Evolutionary conservation across 2,329 filamentous ascomycete species (phyloP), one percentile per base, ranked within the genome.

Genomic region (Penicillium hesseltinei): DNA sequence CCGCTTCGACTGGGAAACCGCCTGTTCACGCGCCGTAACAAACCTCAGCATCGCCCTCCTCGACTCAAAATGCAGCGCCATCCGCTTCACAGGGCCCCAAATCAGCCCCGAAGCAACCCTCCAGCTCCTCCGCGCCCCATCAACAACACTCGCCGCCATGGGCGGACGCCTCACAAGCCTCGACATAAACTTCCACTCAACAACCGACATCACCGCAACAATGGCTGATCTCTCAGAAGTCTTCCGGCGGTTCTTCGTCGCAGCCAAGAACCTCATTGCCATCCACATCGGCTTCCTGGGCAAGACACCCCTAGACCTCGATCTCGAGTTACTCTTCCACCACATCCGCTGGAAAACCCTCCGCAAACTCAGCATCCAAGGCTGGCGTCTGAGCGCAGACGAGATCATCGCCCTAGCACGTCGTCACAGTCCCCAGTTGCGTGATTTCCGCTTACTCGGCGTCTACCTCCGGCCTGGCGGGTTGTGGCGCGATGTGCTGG

Each of bases 241-340:
- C 9, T 88, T 88, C 61, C 77, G 78, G 43, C 78, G 77, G 5
- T 78, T 88, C 25, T 87, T 89, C 64, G 75, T 71, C 3, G 79
- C 82, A 10, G 84, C 86, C 5, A 80, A 78, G 51, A 85, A 85
- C 57, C 81, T 89, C 65, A 80, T 83, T 57, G 81, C 84, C 21
- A 75, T 89, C 19, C 85, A 89, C 64, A 78, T 89, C 35, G 85
- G 86, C 4, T 89, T 88, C 62, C 83, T 84, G 0, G 80, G 81
- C 7, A 78, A 82, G 55, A 69, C 77, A 19, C 85, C 85, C 0
- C 72, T 88, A 2, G 80, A 79, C 23, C 69, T 88, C 21, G 77
- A 78, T 5, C 77, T 89, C 2, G 83, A 87, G 58, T 78, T 81
- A 6, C 77, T 89, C 25, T 88, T 89, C 66, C 85, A 88, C 65